Conservation (phyloP, 352 stramenopile species). For the Phytophthora fragariaefolia region DNA sequence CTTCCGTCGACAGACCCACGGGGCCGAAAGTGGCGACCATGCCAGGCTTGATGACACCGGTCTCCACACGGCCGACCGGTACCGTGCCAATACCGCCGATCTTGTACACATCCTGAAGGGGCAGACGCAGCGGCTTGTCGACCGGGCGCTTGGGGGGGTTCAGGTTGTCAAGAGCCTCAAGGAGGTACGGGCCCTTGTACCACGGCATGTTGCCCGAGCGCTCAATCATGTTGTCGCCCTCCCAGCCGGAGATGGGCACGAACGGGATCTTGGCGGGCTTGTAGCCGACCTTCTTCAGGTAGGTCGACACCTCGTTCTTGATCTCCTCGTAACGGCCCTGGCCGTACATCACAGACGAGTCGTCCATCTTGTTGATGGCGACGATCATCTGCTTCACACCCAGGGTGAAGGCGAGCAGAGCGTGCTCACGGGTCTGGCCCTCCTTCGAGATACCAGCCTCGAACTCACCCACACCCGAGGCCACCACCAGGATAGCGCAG, state of each 20-base stretch:
- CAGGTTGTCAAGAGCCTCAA: slow-evolving; percentile 94
- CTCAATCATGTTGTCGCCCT: slow-evolving; percentile 98
- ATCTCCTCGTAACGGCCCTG: slow-evolving; percentile 96
- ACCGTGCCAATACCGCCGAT: slow-evolving; percentile 98
- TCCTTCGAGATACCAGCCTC: slow-evolving; percentile 96
- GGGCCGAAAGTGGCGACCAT: slow-evolving; percentile 94
- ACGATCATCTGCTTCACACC: slow-evolving; percentile 99
- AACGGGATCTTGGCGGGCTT: slow-evolving; percentile 95
- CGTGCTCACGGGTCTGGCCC: slow-evolving; percentile 96
- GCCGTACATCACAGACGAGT: slow-evolving; percentile 93
- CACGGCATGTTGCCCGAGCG: slow-evolving; percentile 95
- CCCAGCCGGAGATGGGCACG: slow-evolving; percentile 97
- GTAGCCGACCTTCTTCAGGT: slow-evolving; percentile 97
- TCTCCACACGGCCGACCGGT: slow-evolving; percentile 97
- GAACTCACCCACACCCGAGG: slow-evolving; percentile 93
- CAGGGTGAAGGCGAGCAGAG: slow-evolving; percentile 96
- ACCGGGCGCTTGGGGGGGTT: slow-evolving; percentile 90
- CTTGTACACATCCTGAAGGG: slow-evolving; percentile 98
- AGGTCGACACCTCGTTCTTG: slow-evolving; percentile 90
- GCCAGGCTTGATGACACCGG: slow-evolving; percentile 94
- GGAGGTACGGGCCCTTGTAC: slow-evolving; percentile 94
- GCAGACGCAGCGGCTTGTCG: slow-evolving; percentile 97
- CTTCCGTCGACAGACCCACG: slow-evolving; percentile 89
- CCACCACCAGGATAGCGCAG: slow-evolving; percentile 96
- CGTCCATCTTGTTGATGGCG: slow-evolving; percentile 99